A percentile compares a stretch with the other conserved stretches of the same genome.
Evolutionary conservation across 345 rosid species (phyloP).

Genomic region (Citrus trifoliata): DNA sequence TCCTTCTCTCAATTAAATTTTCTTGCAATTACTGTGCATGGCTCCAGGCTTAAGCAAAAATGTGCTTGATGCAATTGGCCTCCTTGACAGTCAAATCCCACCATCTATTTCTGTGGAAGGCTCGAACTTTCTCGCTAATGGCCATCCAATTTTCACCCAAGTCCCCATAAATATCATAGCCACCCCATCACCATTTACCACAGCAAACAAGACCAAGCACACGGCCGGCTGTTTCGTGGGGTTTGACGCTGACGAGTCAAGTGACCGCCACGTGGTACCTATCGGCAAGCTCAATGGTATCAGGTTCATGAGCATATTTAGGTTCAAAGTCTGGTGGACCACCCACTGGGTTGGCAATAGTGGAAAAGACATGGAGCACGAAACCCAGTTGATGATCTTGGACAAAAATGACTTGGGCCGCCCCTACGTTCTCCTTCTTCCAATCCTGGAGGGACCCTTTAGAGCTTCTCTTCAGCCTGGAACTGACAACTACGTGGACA

Average conservation of each 20-base stretch:
- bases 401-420: conserved; percentile 23
- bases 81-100: background rate
- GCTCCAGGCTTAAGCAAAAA: conserved; percentile 27
- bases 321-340: conserved; percentile 51
- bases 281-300: conserved; percentile 22
- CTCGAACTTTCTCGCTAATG: conserved; percentile 18
- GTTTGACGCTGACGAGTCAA: conserved; percentile 20
- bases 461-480: conserved; percentile 39
- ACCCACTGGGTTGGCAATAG: conserved; percentile 36
- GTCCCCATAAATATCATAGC: conserved; percentile 16
- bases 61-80: background rate
- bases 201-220: conserved; percentile 1
- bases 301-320: conserved; percentile 38
- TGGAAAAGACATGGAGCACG: conserved; percentile 35
- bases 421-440: conserved; percentile 32
- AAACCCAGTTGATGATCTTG: conserved; percentile 35
- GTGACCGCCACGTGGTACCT: conserved; percentile 18
- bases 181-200: conserved; percentile 8
- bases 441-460: conserved; percentile 31
- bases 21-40: background rate
- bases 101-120: conserved; percentile 14
- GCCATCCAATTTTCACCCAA: conserved; percentile 23
- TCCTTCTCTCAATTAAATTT: too few relatives aligned
- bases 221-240: conserved; percentile 31
- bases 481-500: conserved; percentile 20